phyloP scores from a whole-genome alignment of 169 alveolate genomes.

The Plasmodium gallinaceum region DNA sequence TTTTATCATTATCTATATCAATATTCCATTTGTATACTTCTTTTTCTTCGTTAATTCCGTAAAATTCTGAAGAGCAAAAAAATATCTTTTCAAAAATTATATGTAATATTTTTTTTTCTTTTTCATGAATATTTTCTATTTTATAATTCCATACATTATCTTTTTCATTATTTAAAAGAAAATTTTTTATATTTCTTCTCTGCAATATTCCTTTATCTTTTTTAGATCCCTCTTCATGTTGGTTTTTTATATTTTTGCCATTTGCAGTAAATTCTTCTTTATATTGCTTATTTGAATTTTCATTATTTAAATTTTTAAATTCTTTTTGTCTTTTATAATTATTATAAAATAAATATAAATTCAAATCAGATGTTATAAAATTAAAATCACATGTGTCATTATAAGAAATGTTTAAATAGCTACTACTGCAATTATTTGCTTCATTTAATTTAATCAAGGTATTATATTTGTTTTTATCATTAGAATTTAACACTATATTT shows the following conservation, averaged over 20 bases:
- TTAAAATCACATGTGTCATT: constrained; percentile 12
- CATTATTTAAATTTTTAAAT: neutral
- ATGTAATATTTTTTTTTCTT: neutral
- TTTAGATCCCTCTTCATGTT: neutral
- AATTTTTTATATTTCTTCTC: neutral
- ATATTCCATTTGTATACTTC: constrained; percentile 24
- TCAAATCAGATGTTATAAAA: constrained; percentile 18
- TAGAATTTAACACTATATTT: constrained; percentile 17
- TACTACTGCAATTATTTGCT: neutral
- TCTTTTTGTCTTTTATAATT: neutral
- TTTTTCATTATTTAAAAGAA: neutral
- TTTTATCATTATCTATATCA: constrained; percentile 3
- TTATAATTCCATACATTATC: neutral
- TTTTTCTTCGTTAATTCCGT: constrained; percentile 20
- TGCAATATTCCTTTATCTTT: neutral
- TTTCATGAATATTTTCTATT: neutral
- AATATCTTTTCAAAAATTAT: constrained; percentile 7
- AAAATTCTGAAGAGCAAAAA: constrained; percentile 32
- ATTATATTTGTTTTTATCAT: constrained; percentile 1
- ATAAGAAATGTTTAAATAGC: constrained; percentile 31
- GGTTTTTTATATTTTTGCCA: constrained; percentile 13
- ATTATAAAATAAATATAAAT: constrained; percentile 17
- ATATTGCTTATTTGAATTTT: neutral
- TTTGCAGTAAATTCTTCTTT: neutral
- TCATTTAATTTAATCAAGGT: constrained; percentile 20